Evolutionary conservation across 208 protist species (phyloP), one percentile per base, ranked within the genome.

Genomic region (Porcisia hertigi): DNA sequence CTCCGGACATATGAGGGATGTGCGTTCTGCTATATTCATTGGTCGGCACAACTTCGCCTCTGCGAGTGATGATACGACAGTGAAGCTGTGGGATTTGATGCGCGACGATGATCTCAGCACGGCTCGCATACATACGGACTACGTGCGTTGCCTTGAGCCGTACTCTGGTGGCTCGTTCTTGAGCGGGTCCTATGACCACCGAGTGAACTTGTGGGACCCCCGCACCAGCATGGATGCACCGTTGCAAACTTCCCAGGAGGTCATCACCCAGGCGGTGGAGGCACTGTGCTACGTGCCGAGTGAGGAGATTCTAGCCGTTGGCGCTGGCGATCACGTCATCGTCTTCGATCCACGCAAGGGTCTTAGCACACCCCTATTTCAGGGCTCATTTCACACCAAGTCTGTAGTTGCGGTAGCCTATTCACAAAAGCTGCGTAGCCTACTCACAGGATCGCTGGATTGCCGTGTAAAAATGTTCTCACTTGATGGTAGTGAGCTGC

Each of bases 161-260:
- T 92, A 88, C 81, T 82, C 84, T 11, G 71, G 82, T 25, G 87
- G 88, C 41, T 85, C 77, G 49, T 93, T 97, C 73, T 85, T 94
- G 54, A 95, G 90, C 75, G 93, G 93, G 36, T 95, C 91, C 23
- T 97, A 97, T 71, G 93, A 97, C 74, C 91, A 97, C 71, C 82
- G 47, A 5, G 84, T 97, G 34, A 88, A 91, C 62, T 77, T 97
- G 71, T 97, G 93, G 91, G 93, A 97, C 66, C 83, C 86, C 55
- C 86, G 93, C 43, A 81, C 83, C 1, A 86, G 91, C 8, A 67
- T 94, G 52, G 74, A 62, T 14, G 67, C 80, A 34, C 89, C 92
- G 49, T 52, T 94, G 76, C 84, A 89, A 80, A 84, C 78, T 30
- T 88, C 87, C 34, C 75, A 71, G 4, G 23, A 23, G 36, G 54